Evolutionary conservation across 139 green algal species (phyloP).

Genomic region (Closterium sp.): DNA sequence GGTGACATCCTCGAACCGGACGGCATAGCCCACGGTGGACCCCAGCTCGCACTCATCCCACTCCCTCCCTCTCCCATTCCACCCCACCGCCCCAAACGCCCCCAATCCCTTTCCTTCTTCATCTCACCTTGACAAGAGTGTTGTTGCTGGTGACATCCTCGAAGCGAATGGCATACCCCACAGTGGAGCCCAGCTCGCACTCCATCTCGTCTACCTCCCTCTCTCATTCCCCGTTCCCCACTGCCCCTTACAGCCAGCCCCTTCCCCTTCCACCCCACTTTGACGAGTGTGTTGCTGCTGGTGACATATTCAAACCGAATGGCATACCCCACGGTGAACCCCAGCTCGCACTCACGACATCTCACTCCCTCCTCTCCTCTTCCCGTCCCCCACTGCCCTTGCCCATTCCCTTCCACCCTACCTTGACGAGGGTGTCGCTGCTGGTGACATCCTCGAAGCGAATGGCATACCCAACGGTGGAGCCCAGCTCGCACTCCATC

Average conservation of each 20-base stretch:
- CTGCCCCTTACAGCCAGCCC: background rate
- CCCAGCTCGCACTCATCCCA: background rate
- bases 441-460: background rate
- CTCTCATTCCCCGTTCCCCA: constrained; percentile 59
- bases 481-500: constrained; percentile 66
- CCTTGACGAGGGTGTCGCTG: background rate
- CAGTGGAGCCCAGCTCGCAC: too few species aligned
- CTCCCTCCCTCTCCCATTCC: background rate
- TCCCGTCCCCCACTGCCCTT: too few species aligned
- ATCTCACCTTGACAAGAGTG: constrained; percentile 78
- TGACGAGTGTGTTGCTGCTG: background rate
- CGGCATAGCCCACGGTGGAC: background rate
- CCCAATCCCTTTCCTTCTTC: too few species aligned
- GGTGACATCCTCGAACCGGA: background rate
- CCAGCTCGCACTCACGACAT: background rate
- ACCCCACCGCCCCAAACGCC: background rate
- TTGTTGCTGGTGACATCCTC: constrained; percentile 27
- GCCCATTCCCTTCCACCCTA: background rate
- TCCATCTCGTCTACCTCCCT: too few species aligned
- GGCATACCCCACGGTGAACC: background rate
- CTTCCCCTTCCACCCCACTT: background rate
- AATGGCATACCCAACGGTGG: background rate
- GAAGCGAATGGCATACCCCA: background rate
- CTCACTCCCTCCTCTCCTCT: background rate
- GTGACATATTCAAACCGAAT: background rate